Conservation (phyloP, 2,329 filamentous ascomycete genomes). For the Phoma sp. region DNA sequence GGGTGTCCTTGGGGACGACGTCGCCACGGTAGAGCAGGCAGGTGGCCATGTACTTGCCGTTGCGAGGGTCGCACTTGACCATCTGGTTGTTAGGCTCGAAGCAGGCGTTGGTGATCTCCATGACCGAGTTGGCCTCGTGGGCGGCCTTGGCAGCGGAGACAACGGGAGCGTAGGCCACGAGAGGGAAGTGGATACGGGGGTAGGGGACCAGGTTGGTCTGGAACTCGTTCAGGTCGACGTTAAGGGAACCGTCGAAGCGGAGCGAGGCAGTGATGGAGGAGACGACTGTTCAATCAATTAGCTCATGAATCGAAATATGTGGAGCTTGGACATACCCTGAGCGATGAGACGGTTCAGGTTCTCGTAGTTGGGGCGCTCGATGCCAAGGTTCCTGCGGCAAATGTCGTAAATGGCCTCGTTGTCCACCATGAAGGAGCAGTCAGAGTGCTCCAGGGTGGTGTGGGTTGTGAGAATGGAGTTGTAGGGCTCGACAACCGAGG, state of each 20-base stretch:
- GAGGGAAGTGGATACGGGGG: slow-evolving; percentile 98
- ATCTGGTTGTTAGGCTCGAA: slow-evolving; percentile 99
- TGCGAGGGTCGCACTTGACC: slow-evolving; percentile 98
- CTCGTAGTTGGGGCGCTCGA: slow-evolving; percentile 97
- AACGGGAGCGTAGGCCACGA: slow-evolving; percentile 94
- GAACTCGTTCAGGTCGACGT: slow-evolving; percentile 99
- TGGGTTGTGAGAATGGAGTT: slow-evolving; percentile 99
- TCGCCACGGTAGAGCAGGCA: slow-evolving; percentile 98
- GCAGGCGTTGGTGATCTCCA: slow-evolving; percentile 98
- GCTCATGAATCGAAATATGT: slow-evolving; percentile 26
- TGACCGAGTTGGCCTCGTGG: slow-evolving; percentile 97
- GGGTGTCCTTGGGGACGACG: slow-evolving; percentile 94
- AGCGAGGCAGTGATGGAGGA: slow-evolving; percentile 98
- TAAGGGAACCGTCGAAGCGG: slow-evolving; percentile 97
- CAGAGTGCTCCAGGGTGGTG: slow-evolving; percentile 98
- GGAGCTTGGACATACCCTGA: slow-evolving; percentile 69
- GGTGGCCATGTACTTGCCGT: slow-evolving; percentile 99
- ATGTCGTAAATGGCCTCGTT: slow-evolving; percentile 99
- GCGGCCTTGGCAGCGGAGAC: slow-evolving; percentile 94
- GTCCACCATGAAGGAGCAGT: slow-evolving; percentile 99
- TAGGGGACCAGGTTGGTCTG: slow-evolving; percentile 99
- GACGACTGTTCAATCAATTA: slow-evolving; percentile 68
- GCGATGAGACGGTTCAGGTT: slow-evolving; percentile 99
- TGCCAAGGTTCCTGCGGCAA: slow-evolving; percentile 95
- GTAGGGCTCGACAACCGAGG: slow-evolving; percentile 98